Conservation (phyloP, 352 stramenopile species). For the Pythium oligandrum region DNA sequence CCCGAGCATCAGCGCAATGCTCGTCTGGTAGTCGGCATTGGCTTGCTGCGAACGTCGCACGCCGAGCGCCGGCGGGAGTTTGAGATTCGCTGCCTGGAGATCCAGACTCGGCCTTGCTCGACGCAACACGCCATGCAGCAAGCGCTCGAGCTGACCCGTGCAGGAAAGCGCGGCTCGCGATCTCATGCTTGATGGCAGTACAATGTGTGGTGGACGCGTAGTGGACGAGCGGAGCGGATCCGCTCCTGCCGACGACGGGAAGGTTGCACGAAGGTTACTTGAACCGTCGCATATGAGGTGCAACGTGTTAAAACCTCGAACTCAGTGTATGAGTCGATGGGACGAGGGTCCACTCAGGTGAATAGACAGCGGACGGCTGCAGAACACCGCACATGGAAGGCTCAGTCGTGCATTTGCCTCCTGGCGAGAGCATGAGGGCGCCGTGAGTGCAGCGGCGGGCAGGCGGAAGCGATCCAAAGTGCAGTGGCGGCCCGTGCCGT, state of each 20-base stretch:
- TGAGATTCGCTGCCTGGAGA: conserved; percentile 12
- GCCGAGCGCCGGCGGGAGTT: conserved; percentile 38
- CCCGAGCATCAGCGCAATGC: conserved; percentile 50
- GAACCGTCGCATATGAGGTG: neutral
- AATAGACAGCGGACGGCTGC: too few species aligned
- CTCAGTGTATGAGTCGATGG: too few species aligned
- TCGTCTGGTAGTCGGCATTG: conserved; percentile 76
- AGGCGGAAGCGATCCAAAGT: too few species aligned
- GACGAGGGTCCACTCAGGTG: too few species aligned
- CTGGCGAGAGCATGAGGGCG: too few species aligned
- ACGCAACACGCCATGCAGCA: conserved; percentile 35
- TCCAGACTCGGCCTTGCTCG: conserved; percentile 26
- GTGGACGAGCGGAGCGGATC: neutral
- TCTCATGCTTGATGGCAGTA: neutral
- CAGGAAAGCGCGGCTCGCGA: conserved; percentile 37
- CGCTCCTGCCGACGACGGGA: neutral
- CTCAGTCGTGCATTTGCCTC: too few species aligned
- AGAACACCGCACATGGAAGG: too few species aligned
- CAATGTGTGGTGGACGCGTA: conserved; percentile 1
- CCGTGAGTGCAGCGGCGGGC: too few species aligned
- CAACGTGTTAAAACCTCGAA: too few species aligned
- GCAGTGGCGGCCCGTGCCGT: too few species aligned
- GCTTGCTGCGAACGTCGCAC: conserved; percentile 62
- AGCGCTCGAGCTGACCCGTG: conserved; percentile 38
- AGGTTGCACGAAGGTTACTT: conserved; percentile 19